A percentile compares a stretch with the other conserved stretches of the same genome.
Conservation (phyloP, 1,284 basidiomycete species). For the Golubevia sp. region DNA sequence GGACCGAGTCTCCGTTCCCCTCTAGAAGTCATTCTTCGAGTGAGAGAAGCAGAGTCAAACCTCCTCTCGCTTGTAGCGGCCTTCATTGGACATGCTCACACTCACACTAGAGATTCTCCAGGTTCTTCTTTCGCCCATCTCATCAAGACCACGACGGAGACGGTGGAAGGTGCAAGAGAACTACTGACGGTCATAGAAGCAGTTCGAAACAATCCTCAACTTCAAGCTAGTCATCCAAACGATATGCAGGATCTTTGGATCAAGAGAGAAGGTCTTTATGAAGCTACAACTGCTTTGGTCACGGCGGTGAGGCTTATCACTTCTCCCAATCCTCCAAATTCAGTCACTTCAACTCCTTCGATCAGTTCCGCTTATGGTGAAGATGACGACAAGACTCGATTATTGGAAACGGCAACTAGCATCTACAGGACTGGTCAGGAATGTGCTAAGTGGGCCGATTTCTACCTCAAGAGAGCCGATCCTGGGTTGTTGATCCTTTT, state of each 20-base stretch:
- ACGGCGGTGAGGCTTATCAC: conserved; percentile 76
- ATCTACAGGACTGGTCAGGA: conserved; percentile 70
- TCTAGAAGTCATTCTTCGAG: neutral
- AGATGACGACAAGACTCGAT: conserved; percentile 73
- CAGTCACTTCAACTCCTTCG: conserved; percentile 6
- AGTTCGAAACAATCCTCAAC: conserved; percentile 28
- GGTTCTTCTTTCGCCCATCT: conserved; percentile 84
- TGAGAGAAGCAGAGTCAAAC: conserved; percentile 67
- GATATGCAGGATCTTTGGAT: conserved; percentile 64
- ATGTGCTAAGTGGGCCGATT: conserved; percentile 41
- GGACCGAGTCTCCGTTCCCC: neutral
- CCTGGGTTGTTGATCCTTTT: conserved; percentile 21
- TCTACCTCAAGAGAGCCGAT: conserved; percentile 37
- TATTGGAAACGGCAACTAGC: conserved; percentile 81
- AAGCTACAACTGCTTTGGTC: conserved; percentile 81
- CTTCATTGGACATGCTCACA: conserved; percentile 94
- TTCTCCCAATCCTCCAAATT: conserved; percentile 31
- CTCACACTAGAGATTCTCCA: conserved; percentile 83
- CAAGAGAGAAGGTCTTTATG: conserved; percentile 81
- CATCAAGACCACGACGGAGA: conserved; percentile 89
- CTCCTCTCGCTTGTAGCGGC: conserved; percentile 92
- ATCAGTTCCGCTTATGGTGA: conserved; percentile 68
- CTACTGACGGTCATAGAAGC: conserved; percentile 90
- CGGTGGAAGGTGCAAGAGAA: conserved; percentile 88
- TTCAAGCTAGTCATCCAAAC: conserved; percentile 28